These are phyloP conservation scores for Colletotrichum sp. DNA, from an alignment of 2,329 filamentous ascomycete species.

Conservation along the genomic window DNA sequence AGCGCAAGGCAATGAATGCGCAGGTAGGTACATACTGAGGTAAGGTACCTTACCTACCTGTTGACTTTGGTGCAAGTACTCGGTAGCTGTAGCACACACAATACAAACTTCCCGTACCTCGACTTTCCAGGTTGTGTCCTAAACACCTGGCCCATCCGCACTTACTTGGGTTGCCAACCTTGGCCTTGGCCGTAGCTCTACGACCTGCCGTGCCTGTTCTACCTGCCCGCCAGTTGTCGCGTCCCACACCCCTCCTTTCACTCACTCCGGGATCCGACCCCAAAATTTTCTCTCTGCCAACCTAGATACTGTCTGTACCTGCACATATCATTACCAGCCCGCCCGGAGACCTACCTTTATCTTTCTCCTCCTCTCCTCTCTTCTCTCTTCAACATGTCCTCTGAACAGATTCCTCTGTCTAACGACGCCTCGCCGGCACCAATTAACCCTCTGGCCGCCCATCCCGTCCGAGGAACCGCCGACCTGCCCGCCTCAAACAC, in stretches of 20 bases:
- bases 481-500: constrained; percentile 33
- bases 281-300: constrained; percentile 24
- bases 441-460: constrained; percentile 35
- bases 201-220: neutral
- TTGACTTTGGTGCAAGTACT: neutral
- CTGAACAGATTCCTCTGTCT: constrained; percentile 19
- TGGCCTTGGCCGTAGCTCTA: neutral
- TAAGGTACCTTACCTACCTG: neutral
- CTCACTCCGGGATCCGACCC: constrained; percentile 23
- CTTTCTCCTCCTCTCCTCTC: constrained; percentile 28
- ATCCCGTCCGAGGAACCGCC: constrained; percentile 26
- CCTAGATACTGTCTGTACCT: neutral
- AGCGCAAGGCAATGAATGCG: neutral
- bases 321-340: constrained; percentile 23
- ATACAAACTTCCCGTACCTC: constrained; percentile 13
- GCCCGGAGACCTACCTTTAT: constrained; percentile 24
- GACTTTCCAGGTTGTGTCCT: neutral
- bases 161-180: neutral
- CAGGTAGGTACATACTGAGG: neutral
- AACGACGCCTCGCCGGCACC: constrained; percentile 22
- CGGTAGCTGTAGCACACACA: constrained; percentile 4
- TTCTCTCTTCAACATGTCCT: constrained; percentile 39
- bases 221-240: constrained; percentile 2
- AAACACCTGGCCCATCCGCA: neutral
- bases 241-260: constrained; percentile 16